Evolutionary conservation across 129 eudicot species (phyloP), one percentile per base, ranked within the genome.

Genomic region (Chrysanthemum seticuspe): DNA sequence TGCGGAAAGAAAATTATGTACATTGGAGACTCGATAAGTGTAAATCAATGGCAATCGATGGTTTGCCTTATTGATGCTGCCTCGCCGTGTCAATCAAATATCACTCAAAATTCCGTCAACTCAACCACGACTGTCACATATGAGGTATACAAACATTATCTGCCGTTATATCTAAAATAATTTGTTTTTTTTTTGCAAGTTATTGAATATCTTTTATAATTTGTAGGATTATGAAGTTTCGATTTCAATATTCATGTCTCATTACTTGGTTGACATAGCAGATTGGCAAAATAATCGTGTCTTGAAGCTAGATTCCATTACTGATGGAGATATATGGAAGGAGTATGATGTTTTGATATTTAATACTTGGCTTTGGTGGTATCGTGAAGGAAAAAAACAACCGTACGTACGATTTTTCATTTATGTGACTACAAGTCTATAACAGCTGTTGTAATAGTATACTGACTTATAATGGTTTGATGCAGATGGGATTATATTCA

Each of bases 301-400:
- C 21, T 34, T 91, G 85, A 91, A 84, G 61, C 84, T 91, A 5
- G 83, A 84, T 79, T 84, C 96, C 12, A 36, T 86, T 7, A 78
- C 73, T 10, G 70, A 68, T 19, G 97, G 90, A 60, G 79, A 75
- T 14, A 34, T 31, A 2, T 91, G 97, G 97, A 86, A 84, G 74
- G 68, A 84, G 2, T 62, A 79, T 5, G 90, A 91, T 1, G 76
- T 91, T 25, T 82, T 91, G 81, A 72, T 91, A 50, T 91, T 91
- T 54, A 88, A 91, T 71, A 81, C 96, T 2, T 88, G 96, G 96
- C 97, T 80, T 50, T 91, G 97, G 97, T 91, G 96, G 95, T 68
- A 78, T 64, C 89, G 91, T 48, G 56, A 31, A 14, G 87, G 84
- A 67, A 73, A 75, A 59, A 84, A 76, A 23, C 91, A 91, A 72